Conservation (phyloP, 148 eudicot genomes). For the Fagopyrum esculentum region DNA sequence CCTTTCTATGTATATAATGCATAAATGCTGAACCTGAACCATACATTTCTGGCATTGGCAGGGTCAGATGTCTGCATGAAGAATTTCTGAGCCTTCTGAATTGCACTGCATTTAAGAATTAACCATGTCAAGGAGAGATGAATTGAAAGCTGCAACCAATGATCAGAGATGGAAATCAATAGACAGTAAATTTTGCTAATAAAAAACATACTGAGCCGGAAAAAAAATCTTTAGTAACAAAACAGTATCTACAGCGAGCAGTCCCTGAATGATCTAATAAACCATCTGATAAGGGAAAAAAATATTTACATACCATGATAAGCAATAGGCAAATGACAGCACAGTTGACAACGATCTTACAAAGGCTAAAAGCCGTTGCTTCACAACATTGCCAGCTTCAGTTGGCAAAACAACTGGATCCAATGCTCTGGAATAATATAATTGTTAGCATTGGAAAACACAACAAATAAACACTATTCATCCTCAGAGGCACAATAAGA, state of each 20-base stretch:
- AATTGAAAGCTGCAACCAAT: not conserved
- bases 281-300: not conserved
- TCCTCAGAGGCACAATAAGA: not conserved
- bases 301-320: constrained; percentile 51
- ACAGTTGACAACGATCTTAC: constrained; percentile 86
- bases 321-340: constrained; percentile 69
- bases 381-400: constrained; percentile 74
- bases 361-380: constrained; percentile 67
- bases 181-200: not conserved
- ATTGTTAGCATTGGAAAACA: not conserved
- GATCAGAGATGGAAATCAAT: not conserved
- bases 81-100: constrained; percentile 72
- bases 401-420: constrained; percentile 75
- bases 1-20: not conserved
- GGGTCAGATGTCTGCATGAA: constrained; percentile 58
- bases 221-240: not conserved
- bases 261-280: not conserved
- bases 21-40: constrained; percentile 23
- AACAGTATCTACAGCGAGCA: not conserved
- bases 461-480: not conserved
- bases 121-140: not conserved
- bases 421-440: constrained; percentile 45
- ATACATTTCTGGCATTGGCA: constrained; percentile 74
- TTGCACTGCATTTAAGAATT: constrained; percentile 47
- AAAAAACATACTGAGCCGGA: not conserved